phyloP scores from a whole-genome alignment of 2,329 filamentous ascomycete genomes.

The Nemania abortiva region DNA sequence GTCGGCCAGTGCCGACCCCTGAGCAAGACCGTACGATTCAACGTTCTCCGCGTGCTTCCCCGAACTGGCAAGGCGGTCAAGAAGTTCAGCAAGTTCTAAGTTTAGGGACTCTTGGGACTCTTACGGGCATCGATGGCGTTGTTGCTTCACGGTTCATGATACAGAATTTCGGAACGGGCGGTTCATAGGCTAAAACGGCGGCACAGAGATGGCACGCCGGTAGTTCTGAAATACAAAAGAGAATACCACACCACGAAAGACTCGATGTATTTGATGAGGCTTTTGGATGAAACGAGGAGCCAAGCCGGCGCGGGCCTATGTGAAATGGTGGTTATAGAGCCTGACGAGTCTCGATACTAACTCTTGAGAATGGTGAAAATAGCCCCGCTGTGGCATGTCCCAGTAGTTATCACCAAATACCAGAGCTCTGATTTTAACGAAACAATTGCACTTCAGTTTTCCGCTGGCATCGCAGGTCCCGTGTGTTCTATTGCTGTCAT shows the following conservation, averaged over 20 bases:
- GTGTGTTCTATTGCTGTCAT: neutral
- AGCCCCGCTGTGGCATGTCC: neutral
- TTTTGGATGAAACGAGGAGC: constrained; percentile 28
- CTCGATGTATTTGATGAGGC: constrained; percentile 35
- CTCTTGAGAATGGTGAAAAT: constrained; percentile 15
- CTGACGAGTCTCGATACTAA: constrained; percentile 16
- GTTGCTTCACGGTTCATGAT: constrained; percentile 61
- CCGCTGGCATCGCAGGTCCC: neutral
- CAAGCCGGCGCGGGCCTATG: constrained; percentile 16
- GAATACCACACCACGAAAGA: constrained; percentile 46
- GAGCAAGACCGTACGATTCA: constrained; percentile 99
- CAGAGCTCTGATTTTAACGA: constrained; percentile 12
- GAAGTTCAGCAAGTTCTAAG: constrained; percentile 99
- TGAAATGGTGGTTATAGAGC: constrained; percentile 22
- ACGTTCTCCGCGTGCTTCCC: constrained; percentile 98
- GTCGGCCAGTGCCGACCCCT: constrained; percentile 99
- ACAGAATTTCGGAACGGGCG: constrained; percentile 53
- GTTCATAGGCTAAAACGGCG: constrained; percentile 53
- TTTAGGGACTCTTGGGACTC: constrained; percentile 59
- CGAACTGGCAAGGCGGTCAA: constrained; percentile 98
- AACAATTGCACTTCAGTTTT: neutral
- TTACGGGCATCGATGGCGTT: constrained; percentile 66
- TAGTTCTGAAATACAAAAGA: constrained; percentile 53
- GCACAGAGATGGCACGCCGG: constrained; percentile 51
- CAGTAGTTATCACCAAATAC: constrained; percentile 8